Evolutionary conservation across 441 rosid genomes (phyloP).

Genomic region (Omphalea diandra): DNA sequence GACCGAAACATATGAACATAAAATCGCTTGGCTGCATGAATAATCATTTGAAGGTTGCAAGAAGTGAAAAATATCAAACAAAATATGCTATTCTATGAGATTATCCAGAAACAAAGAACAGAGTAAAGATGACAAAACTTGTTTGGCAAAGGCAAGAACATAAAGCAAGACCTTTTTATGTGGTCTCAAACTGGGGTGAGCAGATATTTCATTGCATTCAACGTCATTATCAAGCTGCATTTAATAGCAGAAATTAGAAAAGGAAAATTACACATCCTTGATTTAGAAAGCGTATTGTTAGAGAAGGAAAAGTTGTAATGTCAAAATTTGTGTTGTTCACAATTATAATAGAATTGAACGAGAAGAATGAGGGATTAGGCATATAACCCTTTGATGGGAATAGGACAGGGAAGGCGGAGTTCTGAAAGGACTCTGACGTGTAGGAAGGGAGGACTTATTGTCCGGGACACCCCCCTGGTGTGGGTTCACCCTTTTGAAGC

Average conservation of each 20-base stretch:
- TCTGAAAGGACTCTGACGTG: constrained; percentile 77
- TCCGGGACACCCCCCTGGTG: constrained; percentile 31
- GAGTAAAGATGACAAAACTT: not conserved
- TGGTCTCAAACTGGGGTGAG: constrained; percentile 47
- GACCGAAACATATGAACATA: constrained; percentile 11
- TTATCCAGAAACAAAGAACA: not conserved
- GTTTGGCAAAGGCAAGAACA: not conserved
- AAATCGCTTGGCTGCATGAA: not conserved
- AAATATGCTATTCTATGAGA: not conserved
- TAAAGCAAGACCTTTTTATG: constrained; percentile 71
- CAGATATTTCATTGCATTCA: constrained; percentile 45
- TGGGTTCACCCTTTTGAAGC: constrained; percentile 44
- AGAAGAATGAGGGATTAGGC: not conserved
- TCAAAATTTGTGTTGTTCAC: no score
- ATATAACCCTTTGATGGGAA: constrained; percentile 53
- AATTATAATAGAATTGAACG: not conserved
- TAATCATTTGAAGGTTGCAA: not conserved
- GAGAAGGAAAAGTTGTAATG: not conserved
- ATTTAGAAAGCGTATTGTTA: not conserved
- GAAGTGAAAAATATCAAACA: not conserved
- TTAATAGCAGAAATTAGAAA: constrained; percentile 18
- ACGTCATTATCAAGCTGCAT: constrained; percentile 45
- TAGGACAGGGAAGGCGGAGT: constrained; percentile 90
- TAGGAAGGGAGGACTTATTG: constrained; percentile 28
- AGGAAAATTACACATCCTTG: not conserved